Percentiles rank a stretch among this genome's conserved stretches.
Evolutionary conservation across 805 yeast species (phyloP).

Genomic region (Yarrowia sp.): DNA sequence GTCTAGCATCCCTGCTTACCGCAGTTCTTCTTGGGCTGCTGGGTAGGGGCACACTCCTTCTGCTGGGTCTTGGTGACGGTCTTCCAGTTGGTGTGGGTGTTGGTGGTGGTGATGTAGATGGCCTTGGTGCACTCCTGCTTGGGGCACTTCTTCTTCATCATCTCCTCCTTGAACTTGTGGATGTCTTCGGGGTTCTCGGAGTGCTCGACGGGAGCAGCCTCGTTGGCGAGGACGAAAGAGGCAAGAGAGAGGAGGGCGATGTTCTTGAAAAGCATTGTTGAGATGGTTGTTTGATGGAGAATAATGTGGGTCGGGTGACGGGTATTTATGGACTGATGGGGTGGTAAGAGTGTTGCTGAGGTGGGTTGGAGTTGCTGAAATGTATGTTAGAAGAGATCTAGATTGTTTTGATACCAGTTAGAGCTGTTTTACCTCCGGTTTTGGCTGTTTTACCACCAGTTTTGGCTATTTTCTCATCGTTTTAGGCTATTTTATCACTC

Average conservation of each 20-base stretch:
- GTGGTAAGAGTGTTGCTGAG: background rate
- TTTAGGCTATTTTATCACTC: too few relatives aligned
- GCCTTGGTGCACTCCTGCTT: background rate
- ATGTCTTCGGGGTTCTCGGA: constrained; percentile 10
- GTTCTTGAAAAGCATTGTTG: constrained; percentile 13
- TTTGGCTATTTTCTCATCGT: too few relatives aligned
- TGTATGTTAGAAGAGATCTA: too few relatives aligned
- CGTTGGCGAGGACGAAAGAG: constrained; percentile 15
- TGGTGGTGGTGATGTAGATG: background rate
- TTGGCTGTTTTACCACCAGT: too few relatives aligned
- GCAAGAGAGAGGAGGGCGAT: constrained; percentile 13
- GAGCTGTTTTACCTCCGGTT: too few relatives aligned
- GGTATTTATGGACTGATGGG: background rate
- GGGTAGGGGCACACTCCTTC: constrained; percentile 11
- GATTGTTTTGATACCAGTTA: too few relatives aligned
- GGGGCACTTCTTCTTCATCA: constrained; percentile 5
- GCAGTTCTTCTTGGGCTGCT: constrained; percentile 4
- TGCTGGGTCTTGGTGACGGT: background rate
- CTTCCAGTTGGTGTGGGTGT: constrained; percentile 2
- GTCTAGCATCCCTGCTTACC: background rate
- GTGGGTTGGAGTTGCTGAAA: background rate
- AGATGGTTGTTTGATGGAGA: background rate
- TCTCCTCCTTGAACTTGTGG: constrained; percentile 7
- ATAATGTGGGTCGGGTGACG: background rate
- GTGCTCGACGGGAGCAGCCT: constrained; percentile 6